These are phyloP conservation scores for Terana coerulea DNA, from an alignment of 768 basidiomycete species.

Conservation along the genomic window DNA sequence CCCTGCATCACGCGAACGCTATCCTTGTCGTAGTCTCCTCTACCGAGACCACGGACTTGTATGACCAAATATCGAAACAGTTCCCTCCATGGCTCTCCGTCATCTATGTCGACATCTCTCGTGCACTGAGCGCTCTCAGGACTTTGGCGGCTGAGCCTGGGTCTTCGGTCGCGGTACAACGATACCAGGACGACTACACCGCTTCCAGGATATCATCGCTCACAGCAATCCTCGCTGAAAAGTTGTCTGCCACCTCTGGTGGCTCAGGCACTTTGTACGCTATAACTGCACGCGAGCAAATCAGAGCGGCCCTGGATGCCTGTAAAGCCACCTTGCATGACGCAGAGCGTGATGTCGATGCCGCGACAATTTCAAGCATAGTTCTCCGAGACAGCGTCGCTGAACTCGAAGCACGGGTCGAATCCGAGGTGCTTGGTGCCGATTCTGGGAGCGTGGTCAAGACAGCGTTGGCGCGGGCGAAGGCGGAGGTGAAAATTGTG, in stretches of 20 bases:
- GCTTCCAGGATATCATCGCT: slow-evolving; percentile 56
- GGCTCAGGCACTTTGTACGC: slow-evolving; percentile 12
- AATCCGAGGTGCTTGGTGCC: slow-evolving; percentile 20
- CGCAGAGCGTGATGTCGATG: slow-evolving; percentile 17
- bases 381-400: slow-evolving; percentile 19
- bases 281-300: slow-evolving; percentile 19
- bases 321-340: slow-evolving; percentile 11
- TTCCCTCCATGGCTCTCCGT: slow-evolving; percentile 21
- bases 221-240: slow-evolving; percentile 34
- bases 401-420: slow-evolving; percentile 18
- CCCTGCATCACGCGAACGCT: slow-evolving; percentile 25
- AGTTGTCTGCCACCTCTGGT: slow-evolving; percentile 13
- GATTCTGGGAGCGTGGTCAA: slow-evolving; percentile 18
- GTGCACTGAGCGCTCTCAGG: slow-evolving; percentile 52
- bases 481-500: slow-evolving; percentile 27
- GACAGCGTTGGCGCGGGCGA: slow-evolving; percentile 26
- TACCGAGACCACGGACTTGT: slow-evolving; percentile 18
- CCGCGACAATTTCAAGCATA: slow-evolving; percentile 10
- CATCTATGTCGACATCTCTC: slow-evolving; percentile 54
- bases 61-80: neutral
- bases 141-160: slow-evolving; percentile 42
- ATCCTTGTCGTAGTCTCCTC: slow-evolving; percentile 27
- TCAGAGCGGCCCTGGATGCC: slow-evolving; percentile 16
- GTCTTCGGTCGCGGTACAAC: slow-evolving; percentile 51
- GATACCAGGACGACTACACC: slow-evolving; percentile 59